Percentiles rank a stretch among this genome's conserved stretches.
Conservation (phyloP, 2,329 filamentous ascomycete species). For the Paraphaeosphaeria sporulosa region DNA sequence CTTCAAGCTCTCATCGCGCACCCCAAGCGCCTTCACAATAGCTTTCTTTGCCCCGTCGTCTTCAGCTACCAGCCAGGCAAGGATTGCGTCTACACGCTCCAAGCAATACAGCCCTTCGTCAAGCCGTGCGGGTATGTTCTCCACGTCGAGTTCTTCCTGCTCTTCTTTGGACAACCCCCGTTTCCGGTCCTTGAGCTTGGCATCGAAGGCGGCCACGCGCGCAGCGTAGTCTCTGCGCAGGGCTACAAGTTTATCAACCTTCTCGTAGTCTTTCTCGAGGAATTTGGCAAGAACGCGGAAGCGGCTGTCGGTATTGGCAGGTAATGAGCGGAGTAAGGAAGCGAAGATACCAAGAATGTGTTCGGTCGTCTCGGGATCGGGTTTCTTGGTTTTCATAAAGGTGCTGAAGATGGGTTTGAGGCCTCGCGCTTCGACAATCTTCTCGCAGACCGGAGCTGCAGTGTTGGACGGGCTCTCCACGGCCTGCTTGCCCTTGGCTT, state of each 20-base stretch:
- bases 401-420: slow-evolving; percentile 85
- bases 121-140: slow-evolving; percentile 77
- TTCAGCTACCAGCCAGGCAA: slow-evolving; percentile 92
- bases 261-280: slow-evolving; percentile 92
- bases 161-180: slow-evolving; percentile 64
- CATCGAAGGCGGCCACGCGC: slow-evolving; percentile 68
- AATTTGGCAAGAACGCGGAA: slow-evolving; percentile 93
- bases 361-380: slow-evolving; percentile 72
- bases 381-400: slow-evolving; percentile 87
- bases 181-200: slow-evolving; percentile 67
- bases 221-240: slow-evolving; percentile 75
- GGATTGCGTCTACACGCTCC: slow-evolving; percentile 81
- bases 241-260: slow-evolving; percentile 75
- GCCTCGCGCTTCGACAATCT: slow-evolving; percentile 81
- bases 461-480: slow-evolving; percentile 26
- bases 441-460: slow-evolving; percentile 73
- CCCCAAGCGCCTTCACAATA: slow-evolving; percentile 70
- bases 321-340: slow-evolving; percentile 79
- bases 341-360: slow-evolving; percentile 87
- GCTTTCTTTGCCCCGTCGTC: slow-evolving; percentile 76
- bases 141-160: slow-evolving; percentile 67
- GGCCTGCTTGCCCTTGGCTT: slow-evolving; percentile 22
- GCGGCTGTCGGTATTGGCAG: slow-evolving; percentile 76
- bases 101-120: slow-evolving; percentile 86
- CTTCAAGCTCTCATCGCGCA: slow-evolving; percentile 70